A percentile compares a stretch with the other conserved stretches of the same genome.
phyloP scores from a whole-genome alignment of 768 basidiomycete genomes.

The Steccherinum ochraceum region DNA sequence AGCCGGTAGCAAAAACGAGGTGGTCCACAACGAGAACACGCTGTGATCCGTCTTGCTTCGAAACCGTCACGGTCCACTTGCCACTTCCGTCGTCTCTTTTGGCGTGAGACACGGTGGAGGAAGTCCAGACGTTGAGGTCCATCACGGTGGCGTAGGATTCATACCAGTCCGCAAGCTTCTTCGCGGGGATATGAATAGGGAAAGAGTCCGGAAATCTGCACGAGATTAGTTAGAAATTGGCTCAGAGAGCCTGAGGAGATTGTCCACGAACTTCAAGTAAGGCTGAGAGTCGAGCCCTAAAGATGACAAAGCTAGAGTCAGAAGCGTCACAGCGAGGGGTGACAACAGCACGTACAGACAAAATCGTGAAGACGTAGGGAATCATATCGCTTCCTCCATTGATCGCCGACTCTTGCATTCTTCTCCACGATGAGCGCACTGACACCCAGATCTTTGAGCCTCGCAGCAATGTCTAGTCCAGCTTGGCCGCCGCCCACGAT shows the following conservation, averaged over 20 bases:
- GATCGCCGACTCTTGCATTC: conserved; percentile 53
- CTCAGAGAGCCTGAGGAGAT: too few relatives aligned
- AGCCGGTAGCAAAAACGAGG: conserved; percentile 2
- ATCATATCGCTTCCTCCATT: conserved; percentile 63
- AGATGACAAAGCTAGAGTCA: too few relatives aligned
- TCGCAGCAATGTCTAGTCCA: conserved; percentile 50
- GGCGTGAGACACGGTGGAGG: not conserved
- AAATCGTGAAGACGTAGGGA: conserved; percentile 62
- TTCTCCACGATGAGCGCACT: conserved; percentile 55
- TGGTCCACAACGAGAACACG: conserved; percentile 3
- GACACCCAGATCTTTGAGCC: conserved; percentile 47
- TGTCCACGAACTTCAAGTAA: too few relatives aligned
- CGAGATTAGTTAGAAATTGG: not conserved
- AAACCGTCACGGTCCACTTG: conserved; percentile 3
- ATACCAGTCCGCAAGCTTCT: too few relatives aligned
- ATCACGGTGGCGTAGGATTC: too few relatives aligned
- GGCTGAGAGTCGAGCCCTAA: too few relatives aligned
- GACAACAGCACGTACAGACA: conserved; percentile 52
- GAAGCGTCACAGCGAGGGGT: too few relatives aligned
- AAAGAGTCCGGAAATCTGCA: not conserved
- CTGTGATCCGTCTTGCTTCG: not conserved
- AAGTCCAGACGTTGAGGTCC: too few relatives aligned
- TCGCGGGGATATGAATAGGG: not conserved
- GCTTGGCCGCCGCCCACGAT: conserved; percentile 47
- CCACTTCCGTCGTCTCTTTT: not conserved